Percentiles rank a stretch among this genome's conserved stretches.
Conservation (phyloP, 2,329 filamentous ascomycete genomes). For the Colletotrichum coccodes region DNA sequence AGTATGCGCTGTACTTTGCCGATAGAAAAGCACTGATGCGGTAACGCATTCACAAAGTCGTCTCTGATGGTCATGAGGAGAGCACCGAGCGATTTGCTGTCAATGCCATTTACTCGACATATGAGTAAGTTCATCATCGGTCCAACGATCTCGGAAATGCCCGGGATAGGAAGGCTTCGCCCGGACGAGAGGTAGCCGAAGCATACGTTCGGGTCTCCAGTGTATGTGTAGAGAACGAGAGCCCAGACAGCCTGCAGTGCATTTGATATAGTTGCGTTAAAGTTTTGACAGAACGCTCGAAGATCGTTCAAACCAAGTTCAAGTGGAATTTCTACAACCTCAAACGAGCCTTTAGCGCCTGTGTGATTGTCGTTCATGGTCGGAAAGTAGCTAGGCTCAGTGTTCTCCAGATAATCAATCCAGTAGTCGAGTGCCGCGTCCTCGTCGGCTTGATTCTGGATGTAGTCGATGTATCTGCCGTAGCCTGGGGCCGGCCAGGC, state of each 20-base stretch:
- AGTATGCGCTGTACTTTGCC: constrained; percentile 24
- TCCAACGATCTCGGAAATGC: constrained; percentile 18
- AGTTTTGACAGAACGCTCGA: neutral
- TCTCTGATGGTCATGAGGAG: neutral
- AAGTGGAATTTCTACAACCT: constrained; percentile 8
- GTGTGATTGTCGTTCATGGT: constrained; percentile 11
- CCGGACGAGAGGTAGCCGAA: constrained; percentile 29
- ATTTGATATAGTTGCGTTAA: constrained; percentile 10
- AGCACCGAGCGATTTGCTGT: neutral
- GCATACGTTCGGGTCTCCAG: constrained; percentile 3
- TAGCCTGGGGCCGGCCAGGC: constrained; percentile 19
- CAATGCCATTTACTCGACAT: constrained; percentile 1
- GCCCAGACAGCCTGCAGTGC: constrained; percentile 21
- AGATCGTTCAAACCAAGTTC: neutral
- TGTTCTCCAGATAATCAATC: constrained; percentile 33
- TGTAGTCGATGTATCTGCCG: constrained; percentile 34
- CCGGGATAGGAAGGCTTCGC: neutral
- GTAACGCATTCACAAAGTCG: constrained; percentile 24
- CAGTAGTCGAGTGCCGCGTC: constrained; percentile 35
- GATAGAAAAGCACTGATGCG: constrained; percentile 27
- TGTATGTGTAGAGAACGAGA: constrained; percentile 12
- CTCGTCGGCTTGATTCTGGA: constrained; percentile 25
- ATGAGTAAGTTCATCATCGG: constrained; percentile 24
- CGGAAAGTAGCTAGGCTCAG: constrained; percentile 37
- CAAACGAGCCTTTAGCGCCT: neutral